Conservation (phyloP, 176 grass and related monocot species). For the Aegilops sharonensis region DNA sequence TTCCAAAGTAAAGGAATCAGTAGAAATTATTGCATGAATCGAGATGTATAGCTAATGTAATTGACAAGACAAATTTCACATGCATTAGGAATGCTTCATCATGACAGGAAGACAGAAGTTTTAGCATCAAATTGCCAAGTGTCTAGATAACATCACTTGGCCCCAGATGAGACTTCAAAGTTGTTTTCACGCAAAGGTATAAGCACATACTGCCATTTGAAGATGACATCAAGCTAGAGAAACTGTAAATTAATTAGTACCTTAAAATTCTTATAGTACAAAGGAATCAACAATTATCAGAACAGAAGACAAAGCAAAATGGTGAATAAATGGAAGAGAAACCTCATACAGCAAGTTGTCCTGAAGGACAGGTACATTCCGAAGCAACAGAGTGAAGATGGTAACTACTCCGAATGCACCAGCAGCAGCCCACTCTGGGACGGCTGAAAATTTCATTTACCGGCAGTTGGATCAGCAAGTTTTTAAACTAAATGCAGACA, state of each 20-base stretch:
- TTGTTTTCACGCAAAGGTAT: neutral
- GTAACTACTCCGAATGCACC: slow-evolving; percentile 85
- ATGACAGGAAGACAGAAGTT: neutral
- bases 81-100: neutral
- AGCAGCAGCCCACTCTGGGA: slow-evolving; percentile 96
- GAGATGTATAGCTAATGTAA: neutral
- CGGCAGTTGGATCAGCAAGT: neutral
- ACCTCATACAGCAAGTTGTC: slow-evolving; percentile 96
- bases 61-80: neutral
- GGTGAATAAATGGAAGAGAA: slow-evolving; percentile 57
- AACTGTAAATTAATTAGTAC: neutral
- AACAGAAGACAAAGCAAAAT: slow-evolving; percentile 2
- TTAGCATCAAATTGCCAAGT: slow-evolving; percentile 3
- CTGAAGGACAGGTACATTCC: slow-evolving; percentile 92
- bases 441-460: slow-evolving; percentile 52
- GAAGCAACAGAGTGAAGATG: slow-evolving; percentile 82
- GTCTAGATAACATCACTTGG: neutral
- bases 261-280: neutral
- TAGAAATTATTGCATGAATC: slow-evolving; percentile 8
- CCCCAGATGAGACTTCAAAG: neutral
- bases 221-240: neutral
- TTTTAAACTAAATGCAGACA: neutral
- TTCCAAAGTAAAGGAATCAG: neutral
- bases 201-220: neutral
- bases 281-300: slow-evolving; percentile 8